Conservation (phyloP, 768 basidiomycete genomes). For the Collybia sordida region DNA sequence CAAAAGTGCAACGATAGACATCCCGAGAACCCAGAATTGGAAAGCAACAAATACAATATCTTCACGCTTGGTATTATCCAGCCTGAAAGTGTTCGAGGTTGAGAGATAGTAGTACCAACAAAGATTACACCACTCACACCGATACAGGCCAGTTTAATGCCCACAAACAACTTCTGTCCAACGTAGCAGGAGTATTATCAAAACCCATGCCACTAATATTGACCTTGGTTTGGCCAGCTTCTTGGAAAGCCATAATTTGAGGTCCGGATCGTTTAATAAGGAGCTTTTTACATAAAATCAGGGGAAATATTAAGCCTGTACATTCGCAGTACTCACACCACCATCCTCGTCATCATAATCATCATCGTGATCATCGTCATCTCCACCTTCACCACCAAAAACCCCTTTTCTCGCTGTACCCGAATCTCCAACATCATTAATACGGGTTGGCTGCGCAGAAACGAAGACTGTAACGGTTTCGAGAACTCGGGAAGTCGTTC, state of each 20-base stretch:
- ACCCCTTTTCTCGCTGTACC: too few species aligned
- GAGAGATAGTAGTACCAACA: not conserved
- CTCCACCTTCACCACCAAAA: too few species aligned
- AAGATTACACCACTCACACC: slow-evolving; percentile 42
- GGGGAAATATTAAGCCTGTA: not conserved
- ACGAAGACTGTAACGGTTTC: slow-evolving; percentile 27
- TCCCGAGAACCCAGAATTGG: slow-evolving; percentile 78
- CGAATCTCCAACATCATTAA: not conserved
- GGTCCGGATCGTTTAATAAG: slow-evolving; percentile 13
- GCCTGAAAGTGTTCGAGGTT: slow-evolving; percentile 33
- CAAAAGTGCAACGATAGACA: slow-evolving; percentile 67
- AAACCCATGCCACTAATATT: slow-evolving; percentile 34
- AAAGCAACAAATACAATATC: slow-evolving; percentile 78
- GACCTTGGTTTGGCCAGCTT: slow-evolving; percentile 21
- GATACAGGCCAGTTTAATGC: slow-evolving; percentile 71
- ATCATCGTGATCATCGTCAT: slow-evolving; percentile 14
- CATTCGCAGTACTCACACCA: slow-evolving; percentile 1
- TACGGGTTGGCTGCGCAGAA: slow-evolving; percentile 9
- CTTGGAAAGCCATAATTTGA: slow-evolving; percentile 14
- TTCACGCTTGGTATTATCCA: slow-evolving; percentile 73
- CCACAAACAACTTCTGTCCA: slow-evolving; percentile 52
- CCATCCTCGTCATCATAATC: slow-evolving; percentile 12
- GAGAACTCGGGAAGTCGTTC: not conserved
- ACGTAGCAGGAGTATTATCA: slow-evolving; percentile 29
- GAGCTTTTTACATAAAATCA: not conserved